Evolutionary conservation across 768 basidiomycete species (phyloP).

Genomic region (Suillus sp.): DNA sequence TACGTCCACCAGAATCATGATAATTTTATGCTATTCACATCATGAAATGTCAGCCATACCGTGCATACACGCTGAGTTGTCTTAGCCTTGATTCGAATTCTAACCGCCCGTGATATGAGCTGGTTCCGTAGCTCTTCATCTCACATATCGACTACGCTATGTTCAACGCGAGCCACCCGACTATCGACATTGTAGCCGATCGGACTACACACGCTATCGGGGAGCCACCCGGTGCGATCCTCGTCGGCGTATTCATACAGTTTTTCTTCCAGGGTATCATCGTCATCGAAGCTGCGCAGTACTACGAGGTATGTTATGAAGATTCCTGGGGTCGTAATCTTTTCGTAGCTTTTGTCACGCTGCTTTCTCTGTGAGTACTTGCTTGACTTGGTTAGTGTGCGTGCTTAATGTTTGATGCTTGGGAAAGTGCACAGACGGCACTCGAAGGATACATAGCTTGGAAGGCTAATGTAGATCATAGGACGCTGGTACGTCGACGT

Average conservation of each 20-base stretch:
- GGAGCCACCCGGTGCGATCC: slow-evolving; percentile 41
- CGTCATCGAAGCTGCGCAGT: slow-evolving; percentile 42
- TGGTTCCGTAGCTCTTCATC: too few species aligned
- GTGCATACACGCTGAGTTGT: neutral
- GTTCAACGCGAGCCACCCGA: neutral
- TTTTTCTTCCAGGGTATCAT: slow-evolving; percentile 50
- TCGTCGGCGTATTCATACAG: slow-evolving; percentile 49
- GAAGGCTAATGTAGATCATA: slow-evolving; percentile 35
- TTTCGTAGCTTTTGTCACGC: slow-evolving; percentile 43
- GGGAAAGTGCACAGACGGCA: slow-evolving; percentile 40
- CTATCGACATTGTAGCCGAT: neutral
- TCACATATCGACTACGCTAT: neutral
- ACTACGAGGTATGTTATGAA: slow-evolving; percentile 44
- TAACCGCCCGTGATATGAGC: neutral
- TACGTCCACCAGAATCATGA: slow-evolving; percentile 16
- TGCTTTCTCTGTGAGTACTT: slow-evolving; percentile 44
- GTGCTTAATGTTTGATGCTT: neutral
- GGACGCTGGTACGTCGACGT: slow-evolving; percentile 37
- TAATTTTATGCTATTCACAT: slow-evolving; percentile 18
- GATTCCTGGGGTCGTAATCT: slow-evolving; percentile 45
- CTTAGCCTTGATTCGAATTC: neutral
- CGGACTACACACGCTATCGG: slow-evolving; percentile 27
- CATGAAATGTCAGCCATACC: neutral
- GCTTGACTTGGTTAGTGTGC: neutral
- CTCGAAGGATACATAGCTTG: slow-evolving; percentile 46